These are phyloP conservation scores for Stellera chamaejasme DNA, from an alignment of 345 rosid genomes.

Conservation along the genomic window DNA sequence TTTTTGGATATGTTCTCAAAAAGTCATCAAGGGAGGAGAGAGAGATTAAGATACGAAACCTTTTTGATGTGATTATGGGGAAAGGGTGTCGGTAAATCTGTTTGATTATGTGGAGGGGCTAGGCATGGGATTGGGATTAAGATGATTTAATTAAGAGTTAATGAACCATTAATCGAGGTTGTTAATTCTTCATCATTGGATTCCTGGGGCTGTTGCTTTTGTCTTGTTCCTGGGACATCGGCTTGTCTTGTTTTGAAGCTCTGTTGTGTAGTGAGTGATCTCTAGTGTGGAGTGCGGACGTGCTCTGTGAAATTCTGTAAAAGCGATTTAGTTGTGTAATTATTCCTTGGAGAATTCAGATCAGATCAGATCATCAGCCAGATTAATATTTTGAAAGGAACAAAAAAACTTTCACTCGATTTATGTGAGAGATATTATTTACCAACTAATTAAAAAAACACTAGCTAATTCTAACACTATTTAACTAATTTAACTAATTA, in stretches of 20 bases:
- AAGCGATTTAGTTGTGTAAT: too few relatives aligned
- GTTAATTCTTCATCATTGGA: slow-evolving; percentile 23
- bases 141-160: slow-evolving; percentile 1
- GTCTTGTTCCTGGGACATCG: slow-evolving; percentile 13
- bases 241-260: background rate
- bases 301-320: too few relatives aligned
- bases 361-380: too few relatives aligned
- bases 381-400: too few relatives aligned
- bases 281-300: too few relatives aligned
- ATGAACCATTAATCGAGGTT: background rate
- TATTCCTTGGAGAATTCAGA: too few relatives aligned
- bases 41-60: background rate
- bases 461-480: too few relatives aligned
- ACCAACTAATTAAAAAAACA: too few relatives aligned
- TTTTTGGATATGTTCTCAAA: background rate
- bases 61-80: slow-evolving; percentile 4
- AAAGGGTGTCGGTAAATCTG: slow-evolving; percentile 32
- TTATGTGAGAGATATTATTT: too few relatives aligned
- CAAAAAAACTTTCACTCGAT: too few relatives aligned
- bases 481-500: too few relatives aligned
- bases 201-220: slow-evolving; percentile 16
- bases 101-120: slow-evolving; percentile 18
- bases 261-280: too few relatives aligned
- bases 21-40: background rate
- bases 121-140: background rate